Base-by-base conservation (phyloP, 140 eudicot genomes). In the Eryngium alpinum region DNA sequence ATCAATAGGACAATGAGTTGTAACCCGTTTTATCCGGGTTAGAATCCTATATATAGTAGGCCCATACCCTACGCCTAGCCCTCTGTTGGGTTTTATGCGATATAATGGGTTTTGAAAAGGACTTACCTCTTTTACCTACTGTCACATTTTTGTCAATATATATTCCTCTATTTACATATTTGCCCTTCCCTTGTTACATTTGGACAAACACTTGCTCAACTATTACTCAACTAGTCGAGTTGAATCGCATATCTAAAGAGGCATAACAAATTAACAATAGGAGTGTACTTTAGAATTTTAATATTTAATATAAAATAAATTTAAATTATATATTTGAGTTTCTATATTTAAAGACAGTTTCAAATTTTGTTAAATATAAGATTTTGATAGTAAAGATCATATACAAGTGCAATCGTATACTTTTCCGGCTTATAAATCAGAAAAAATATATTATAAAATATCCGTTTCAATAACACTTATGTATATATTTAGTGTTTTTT, bases 11-110 rank as follows among this genome's bases (percentile, higher is more conserved):
- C 84, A 84, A 80, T 83, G 84, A 74, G 92, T 90, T 83, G 90
- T 79, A 88, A 89, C 94, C 94, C 94, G 91, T 88, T 91, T 89
- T 88, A 88, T 86, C 89, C 91, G 89, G 93, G 91, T 86, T 88
- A 84, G 56, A 63, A 52, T 27, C 74, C 65, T 44, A 33, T 21
- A 34, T 1, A 17, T 22, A 21, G 6, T 76, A 82, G 78, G 85
- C 62, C 77, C 81, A 38, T 38, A 38, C 46, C 83, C 85, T 25
- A 66, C 82, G 34, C 44, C 56, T 80, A 86, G 83, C 7, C 86
- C 85, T 83, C 73, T 73, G 83, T 53, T 79, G 81, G 85, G 85
- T 32, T 44, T 82, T 79, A 78, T 49, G 81, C 77, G 46, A 82
- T 79, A n/a, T 75, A 65, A 79, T 80, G 81, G 44, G 85, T 81